Evolutionary conservation across 2,329 filamentous ascomycete species (phyloP), one percentile per base, ranked within the genome.

Genomic region (Penicillium frequentans): DNA sequence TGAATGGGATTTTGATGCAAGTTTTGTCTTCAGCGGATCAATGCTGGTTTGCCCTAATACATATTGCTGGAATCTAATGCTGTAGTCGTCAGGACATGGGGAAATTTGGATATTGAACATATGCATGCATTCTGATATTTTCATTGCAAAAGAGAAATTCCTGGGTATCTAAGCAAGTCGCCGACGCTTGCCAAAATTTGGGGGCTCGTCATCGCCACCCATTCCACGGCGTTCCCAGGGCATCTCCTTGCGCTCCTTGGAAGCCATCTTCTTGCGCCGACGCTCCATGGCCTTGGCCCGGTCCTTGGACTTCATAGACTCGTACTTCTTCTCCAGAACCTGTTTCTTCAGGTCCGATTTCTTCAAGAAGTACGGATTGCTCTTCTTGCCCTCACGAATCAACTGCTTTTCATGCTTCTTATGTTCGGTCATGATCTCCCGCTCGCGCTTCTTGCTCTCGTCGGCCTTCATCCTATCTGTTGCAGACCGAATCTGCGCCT

Each of bases 341-440:
- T 88, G 81, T 81, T 93, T 91, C 87, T 95, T 96, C 81, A 95
- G 85, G 77, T 97, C 93, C 70, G 87, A 86, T 79, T 88, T 88
- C 85, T 99, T 99, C 68, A 98, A 79, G 76, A 91, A 98, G 78
- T 92, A 99, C 0, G 95, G 93, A 72, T 84, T 86, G 50, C 69
- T 72, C 70, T 79, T 80, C 85, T 97, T 97, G 59, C 95, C 95
- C 78, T 96, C 85, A 67, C 86, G 86, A 51, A 98, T 87, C 59
- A 90, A 78, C 73, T 93, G 89, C 78, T 91, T 92, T 81, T 99
- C 95, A 73, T 87, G 83, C 77, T 84, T 84, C 69, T 89, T 85
- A 77, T 98, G 93, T 73, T 89, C 86, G 45, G 85, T 81, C 53
- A 93, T 68, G 43, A 98, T 78, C 56, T 86, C 83, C 65, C 85